Evolutionary conservation across 2,329 filamentous ascomycete species (phyloP).

Genomic region (Emergomyces orientalis): DNA sequence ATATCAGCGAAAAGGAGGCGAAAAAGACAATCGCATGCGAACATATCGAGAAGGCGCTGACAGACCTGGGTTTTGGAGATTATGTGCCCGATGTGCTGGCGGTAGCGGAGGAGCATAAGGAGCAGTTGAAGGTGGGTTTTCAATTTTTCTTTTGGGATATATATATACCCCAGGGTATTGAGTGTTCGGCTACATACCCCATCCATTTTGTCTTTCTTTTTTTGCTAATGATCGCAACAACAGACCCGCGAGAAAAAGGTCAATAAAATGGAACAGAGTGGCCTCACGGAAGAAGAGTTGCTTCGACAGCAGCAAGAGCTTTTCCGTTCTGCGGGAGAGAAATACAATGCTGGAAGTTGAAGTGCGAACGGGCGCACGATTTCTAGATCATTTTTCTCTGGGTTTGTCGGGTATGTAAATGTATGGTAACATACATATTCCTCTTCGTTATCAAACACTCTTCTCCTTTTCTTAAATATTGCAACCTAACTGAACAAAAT

Average conservation of each 20-base stretch:
- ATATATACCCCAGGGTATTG: not conserved
- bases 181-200: no score
- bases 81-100: slow-evolving; percentile 83
- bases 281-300: slow-evolving; percentile 82
- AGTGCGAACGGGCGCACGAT: not conserved
- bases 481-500: not conserved
- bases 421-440: not conserved
- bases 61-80: slow-evolving; percentile 83
- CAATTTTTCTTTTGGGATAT: slow-evolving; percentile 9
- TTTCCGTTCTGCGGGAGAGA: slow-evolving; percentile 70
- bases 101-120: slow-evolving; percentile 84
- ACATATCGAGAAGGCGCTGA: slow-evolving; percentile 89
- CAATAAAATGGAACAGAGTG: slow-evolving; percentile 92
- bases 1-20: slow-evolving; percentile 95
- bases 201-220: not conserved
- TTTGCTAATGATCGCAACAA: slow-evolving; percentile 12
- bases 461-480: not conserved
- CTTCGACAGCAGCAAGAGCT: slow-evolving; percentile 82
- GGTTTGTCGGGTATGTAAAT: not conserved
- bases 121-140: slow-evolving; percentile 68
- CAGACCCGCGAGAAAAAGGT: slow-evolving; percentile 93
- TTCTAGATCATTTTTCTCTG: not conserved
- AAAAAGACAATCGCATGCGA: slow-evolving; percentile 99
- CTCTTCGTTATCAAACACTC: not conserved
- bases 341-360: slow-evolving; percentile 48